Evolutionary conservation across 805 yeast genomes (phyloP).

Genomic region (Schizosaccharomyces cryophilus): DNA sequence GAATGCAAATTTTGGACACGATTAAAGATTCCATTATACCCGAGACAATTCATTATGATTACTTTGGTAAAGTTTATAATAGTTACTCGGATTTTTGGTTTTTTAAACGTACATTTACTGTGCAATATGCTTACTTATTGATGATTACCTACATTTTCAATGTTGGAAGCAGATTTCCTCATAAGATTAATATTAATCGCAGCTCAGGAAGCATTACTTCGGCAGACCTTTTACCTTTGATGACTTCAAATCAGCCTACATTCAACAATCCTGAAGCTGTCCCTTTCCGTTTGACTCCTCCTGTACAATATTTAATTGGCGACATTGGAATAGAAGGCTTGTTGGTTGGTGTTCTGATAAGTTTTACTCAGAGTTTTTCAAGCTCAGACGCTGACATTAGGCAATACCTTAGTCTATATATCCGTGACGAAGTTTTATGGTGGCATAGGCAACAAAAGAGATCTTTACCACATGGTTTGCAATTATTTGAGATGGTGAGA

Average conservation of each 20-base stretch:
- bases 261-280: slow-evolving; percentile 81
- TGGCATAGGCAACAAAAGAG: slow-evolving; percentile 77
- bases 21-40: slow-evolving; percentile 77
- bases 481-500: slow-evolving; percentile 62
- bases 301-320: slow-evolving; percentile 79
- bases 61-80: slow-evolving; percentile 56
- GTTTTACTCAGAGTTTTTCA: slow-evolving; percentile 65
- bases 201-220: slow-evolving; percentile 80
- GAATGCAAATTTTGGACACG: slow-evolving; percentile 68
- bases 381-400: slow-evolving; percentile 85
- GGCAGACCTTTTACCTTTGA: slow-evolving; percentile 71
- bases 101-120: slow-evolving; percentile 81
- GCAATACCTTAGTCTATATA: slow-evolving; percentile 76
- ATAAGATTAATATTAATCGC: slow-evolving; percentile 62
- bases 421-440: slow-evolving; percentile 68
- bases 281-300: slow-evolving; percentile 90
- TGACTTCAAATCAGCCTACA: slow-evolving; percentile 43
- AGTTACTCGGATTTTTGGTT: slow-evolving; percentile 59
- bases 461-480: slow-evolving; percentile 60
- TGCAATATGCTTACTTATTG: slow-evolving; percentile 80
- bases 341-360: slow-evolving; percentile 57
- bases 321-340: slow-evolving; percentile 85
- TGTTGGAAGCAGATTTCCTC: slow-evolving; percentile 79
- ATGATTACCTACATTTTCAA: slow-evolving; percentile 89
- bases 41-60: slow-evolving; percentile 13